Conservation (phyloP, 2,329 filamentous ascomycete genomes). For the Phyllosticta citrichinensis region DNA sequence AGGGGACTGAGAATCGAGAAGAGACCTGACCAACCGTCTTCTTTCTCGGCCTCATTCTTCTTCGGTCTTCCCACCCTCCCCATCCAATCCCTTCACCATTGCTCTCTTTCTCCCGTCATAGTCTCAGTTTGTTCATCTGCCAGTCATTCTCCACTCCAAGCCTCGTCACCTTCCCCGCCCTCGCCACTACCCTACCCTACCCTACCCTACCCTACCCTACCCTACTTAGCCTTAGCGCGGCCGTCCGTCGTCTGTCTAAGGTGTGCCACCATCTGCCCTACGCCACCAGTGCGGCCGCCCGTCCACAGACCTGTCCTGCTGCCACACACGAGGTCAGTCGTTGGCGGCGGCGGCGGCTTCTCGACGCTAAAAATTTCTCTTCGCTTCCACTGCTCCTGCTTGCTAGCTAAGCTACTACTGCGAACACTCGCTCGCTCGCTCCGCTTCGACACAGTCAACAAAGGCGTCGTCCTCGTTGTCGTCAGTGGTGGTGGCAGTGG, state of each 20-base stretch:
- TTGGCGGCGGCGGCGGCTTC: neutral
- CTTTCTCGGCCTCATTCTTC: neutral
- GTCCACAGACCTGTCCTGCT: neutral
- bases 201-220: neutral
- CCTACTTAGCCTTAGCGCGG: neutral
- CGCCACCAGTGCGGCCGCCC: neutral
- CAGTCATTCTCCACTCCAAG: neutral
- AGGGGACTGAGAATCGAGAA: neutral
- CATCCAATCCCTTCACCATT: neutral
- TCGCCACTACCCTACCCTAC: neutral
- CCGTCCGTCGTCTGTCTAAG: neutral
- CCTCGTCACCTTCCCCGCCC: neutral
- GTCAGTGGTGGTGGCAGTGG: neutral
- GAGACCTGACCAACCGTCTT: neutral
- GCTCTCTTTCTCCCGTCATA: neutral
- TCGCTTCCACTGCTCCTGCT: neutral
- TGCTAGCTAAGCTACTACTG: neutral
- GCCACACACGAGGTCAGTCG: neutral
- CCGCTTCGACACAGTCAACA: neutral
- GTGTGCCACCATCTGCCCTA: neutral
- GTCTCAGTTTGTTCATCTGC: neutral
- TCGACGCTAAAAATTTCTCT: neutral
- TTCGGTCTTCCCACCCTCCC: neutral
- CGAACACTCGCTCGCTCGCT: neutral
- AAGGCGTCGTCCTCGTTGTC: neutral